Percentiles rank a stretch among this genome's conserved stretches.
phyloP scores from a whole-genome alignment of 192 early-diverging fungal genomes.

The Coemansia sp. region DNA sequence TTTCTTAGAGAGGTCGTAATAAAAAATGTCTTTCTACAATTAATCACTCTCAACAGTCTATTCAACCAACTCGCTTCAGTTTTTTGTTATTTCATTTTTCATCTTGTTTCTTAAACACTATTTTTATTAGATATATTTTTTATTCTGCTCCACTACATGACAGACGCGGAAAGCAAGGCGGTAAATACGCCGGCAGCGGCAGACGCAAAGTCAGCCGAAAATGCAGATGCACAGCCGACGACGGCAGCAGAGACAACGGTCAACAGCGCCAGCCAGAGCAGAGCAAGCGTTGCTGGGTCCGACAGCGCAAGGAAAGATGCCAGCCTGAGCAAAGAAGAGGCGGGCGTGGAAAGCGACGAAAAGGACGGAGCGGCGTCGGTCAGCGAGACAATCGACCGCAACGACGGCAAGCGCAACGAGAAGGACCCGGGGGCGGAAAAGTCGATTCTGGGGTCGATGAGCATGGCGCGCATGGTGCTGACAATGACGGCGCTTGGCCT shows the following conservation, averaged over 20 bases:
- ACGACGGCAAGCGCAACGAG: not conserved
- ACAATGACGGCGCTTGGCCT: slow-evolving; percentile 37
- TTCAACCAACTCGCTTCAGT: too few relatives aligned
- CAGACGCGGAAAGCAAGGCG: not conserved
- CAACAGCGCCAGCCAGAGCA: not conserved
- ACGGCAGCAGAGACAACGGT: not conserved
- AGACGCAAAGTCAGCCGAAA: not conserved
- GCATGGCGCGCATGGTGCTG: not conserved
- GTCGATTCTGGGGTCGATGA: not conserved
- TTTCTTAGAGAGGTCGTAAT: too few relatives aligned
- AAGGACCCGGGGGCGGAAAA: not conserved
- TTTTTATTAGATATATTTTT: too few relatives aligned
- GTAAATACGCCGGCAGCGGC: not conserved
- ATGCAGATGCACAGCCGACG: not conserved
- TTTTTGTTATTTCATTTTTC: too few relatives aligned
- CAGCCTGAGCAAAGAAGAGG: not conserved
- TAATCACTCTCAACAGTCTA: too few relatives aligned
- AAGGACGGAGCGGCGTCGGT: not conserved
- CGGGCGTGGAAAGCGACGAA: not conserved
- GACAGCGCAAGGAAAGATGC: too few relatives aligned
- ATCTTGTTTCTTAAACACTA: too few relatives aligned
- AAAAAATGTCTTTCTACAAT: too few relatives aligned
- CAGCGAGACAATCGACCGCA: not conserved
- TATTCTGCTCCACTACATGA: not conserved
- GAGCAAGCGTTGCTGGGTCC: not conserved